Base-by-base conservation (phyloP, 1,139 yeast species). In the Hyphopichia wangnamkhiaoensis region DNA sequence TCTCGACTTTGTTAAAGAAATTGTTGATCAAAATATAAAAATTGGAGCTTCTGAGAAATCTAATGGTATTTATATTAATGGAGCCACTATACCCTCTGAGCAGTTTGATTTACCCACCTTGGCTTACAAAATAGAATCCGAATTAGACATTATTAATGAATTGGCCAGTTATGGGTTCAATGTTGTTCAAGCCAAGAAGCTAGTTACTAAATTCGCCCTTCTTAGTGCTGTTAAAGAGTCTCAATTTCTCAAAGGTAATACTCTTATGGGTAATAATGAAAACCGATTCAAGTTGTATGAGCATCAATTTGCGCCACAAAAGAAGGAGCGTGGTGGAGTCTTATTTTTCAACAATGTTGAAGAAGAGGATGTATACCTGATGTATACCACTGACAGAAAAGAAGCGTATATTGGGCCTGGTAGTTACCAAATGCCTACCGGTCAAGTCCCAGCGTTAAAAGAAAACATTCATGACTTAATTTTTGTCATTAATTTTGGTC, bases 291-390 rank as follows among this genome's bases (percentile, higher is more conserved):
- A 51, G 31, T 56, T 74, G 3, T 68, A 55, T 44, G 54, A 61
- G 31, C 56, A 65, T 10, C 45, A 52, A 0, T 72, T 71, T 30
- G 56, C 67, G 32, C 63, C 68, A 12, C 57, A 62, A 13, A 49
- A 50, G 0, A 46, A 44, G 3, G 54, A 58, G 15, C 39, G 54
- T 2, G 49, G 47, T 28, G 78, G 80, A 0, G 76, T 91, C 6
- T 71, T 85, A 1, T 91, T 83, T 66, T 71, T 91, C 49, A 94
- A 91, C 52, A 84, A 93, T 59, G 63, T 93, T 10, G 95, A 83
- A 49, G 55, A 48, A 0, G 96, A 90, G 50, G 55, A 58, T 0
- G 68, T 65, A 29, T 91, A 87, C 56, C 53, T 58, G 2, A 57
- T 63, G 3, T 76, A 79, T 54, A 55, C 78, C 0, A 44, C 60